Conservation (phyloP, 805 yeast genomes). For the Nakazawaea pomicola region DNA sequence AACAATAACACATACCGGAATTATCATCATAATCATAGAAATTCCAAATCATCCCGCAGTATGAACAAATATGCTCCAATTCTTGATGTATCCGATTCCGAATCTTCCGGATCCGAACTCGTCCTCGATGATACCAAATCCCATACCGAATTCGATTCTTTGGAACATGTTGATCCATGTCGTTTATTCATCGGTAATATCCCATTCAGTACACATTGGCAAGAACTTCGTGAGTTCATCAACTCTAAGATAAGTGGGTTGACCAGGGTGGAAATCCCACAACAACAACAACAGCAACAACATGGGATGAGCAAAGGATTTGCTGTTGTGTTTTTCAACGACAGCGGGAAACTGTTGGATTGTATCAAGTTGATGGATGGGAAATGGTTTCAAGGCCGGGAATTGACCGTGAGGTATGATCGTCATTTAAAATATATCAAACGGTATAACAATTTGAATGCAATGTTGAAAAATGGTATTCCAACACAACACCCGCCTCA, state of each 20-base stretch:
- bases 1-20: no score
- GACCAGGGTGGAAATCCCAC: constrained; percentile 36
- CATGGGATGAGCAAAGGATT: constrained; percentile 50
- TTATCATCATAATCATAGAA: no score
- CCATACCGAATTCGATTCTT: constrained; percentile 17
- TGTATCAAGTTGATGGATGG: constrained; percentile 50
- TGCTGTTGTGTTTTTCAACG: constrained; percentile 54
- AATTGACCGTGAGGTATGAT: constrained; percentile 57
- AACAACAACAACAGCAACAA: constrained; percentile 31
- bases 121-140: no score
- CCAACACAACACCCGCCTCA: background rate
- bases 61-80: constrained; percentile 14
- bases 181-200: constrained; percentile 53
- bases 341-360: constrained; percentile 39
- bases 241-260: constrained; percentile 27
- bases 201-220: constrained; percentile 41
- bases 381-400: constrained; percentile 51
- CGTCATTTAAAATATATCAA: constrained; percentile 38
- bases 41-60: no score
- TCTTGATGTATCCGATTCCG: constrained; percentile 16
- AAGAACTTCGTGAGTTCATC: constrained; percentile 27
- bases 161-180: constrained; percentile 34
- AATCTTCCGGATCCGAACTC: no score
- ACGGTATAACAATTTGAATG: constrained; percentile 10
- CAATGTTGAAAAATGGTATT: constrained; percentile 6